Evolutionary conservation across 2,329 filamentous ascomycete genomes (phyloP), one percentile per base, ranked within the genome.

Genomic region (Microdochium bolleyi): DNA sequence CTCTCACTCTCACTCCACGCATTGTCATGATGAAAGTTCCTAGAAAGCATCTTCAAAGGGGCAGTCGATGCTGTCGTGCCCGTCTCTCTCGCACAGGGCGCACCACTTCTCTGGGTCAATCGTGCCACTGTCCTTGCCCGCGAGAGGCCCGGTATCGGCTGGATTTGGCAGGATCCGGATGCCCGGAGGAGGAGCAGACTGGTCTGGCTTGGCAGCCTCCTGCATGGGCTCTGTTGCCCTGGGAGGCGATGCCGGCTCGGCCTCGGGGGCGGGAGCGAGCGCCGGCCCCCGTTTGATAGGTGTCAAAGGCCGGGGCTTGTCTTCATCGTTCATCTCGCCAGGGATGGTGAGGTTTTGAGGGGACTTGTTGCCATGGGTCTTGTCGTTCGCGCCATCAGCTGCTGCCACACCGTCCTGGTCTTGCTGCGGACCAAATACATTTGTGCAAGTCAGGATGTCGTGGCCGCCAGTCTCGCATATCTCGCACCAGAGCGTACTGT

Each of bases 21-120:
- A 21, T 22, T 46, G 16, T 46, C 41, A 46, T 46, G 41, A 21
- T 46, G 41, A 22, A 46, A 46, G 41, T 7, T 11, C 41, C 41
- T 46, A 85, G 58, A 85, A 88, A 27, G 83, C 84, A 68, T 95
- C 90, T 71, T 96, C 92, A 69, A 95, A 88, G 13, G 92, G 91
- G 70, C 92, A 96, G 69, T 95, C 90, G 56, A 95, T 92, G 64
- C 92, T 96, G 70, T 96, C 89, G 67, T 99, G 94, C 14, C 94
- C 94, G 64, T 99, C 94, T 56, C 89, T 84, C 75, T 99, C 94
- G 67, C 94, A 99, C 48, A 97, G 77, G 16, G 94, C 94, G 70
- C 94, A 99, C 94, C 94, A 99, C 72, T 96, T 96, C 56, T 86
- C 82, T 52, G 85, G 82, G 62, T 97, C 90, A 58, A 92, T 77